Evolutionary conservation across 2,329 filamentous ascomycete genomes (phyloP), one percentile per base, ranked within the genome.

Genomic region (Botrytis fabae): DNA sequence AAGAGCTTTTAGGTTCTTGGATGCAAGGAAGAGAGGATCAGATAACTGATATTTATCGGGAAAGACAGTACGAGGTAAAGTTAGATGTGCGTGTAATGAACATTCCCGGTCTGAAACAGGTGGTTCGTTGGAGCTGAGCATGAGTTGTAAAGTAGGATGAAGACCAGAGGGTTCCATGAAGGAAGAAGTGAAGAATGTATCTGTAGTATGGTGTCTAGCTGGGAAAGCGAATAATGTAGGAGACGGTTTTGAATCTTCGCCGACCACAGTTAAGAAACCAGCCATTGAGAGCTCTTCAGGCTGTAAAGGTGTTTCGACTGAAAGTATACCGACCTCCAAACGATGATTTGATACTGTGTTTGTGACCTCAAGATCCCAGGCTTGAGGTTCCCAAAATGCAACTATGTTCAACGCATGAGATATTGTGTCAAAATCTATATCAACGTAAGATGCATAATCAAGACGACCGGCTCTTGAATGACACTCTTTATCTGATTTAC

Each of bases 41-140:
- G 85, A 86, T 74, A 98, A 87, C 82, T 97, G 94, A 83, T 97
- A 97, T 79, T 91, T 91, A 84, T 98, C 95, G 57, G 92, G 89
- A 82, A 98, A 98, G 75, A 98, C 86, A 66, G 86, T 83, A 40
- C 91, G 92, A 1, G 95, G 95, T 4, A 98, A 88, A 0, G 93
- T 97, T 40, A 97, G 83, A 82, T 97, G 93, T 18, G 92, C 88
- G 82, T 97, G 91, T 1, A 95, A 85, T 25, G 87, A 87, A 82
- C 95, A 98, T 44, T 85, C 83, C n/a, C 85, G 83, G 61, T 87
- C 86, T 69, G 78, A 63, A 25, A 85, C 82, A 0, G 87, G 87
- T 25, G 87, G 83, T 35, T 84, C 80, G 38, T 83, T 83, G 6
- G 85, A 84, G 63, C 87, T 86, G 51, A 98, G 83, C 2, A 83